phyloP scores from a whole-genome alignment of 129 eudicot species.

The Ambrosia trifida region DNA sequence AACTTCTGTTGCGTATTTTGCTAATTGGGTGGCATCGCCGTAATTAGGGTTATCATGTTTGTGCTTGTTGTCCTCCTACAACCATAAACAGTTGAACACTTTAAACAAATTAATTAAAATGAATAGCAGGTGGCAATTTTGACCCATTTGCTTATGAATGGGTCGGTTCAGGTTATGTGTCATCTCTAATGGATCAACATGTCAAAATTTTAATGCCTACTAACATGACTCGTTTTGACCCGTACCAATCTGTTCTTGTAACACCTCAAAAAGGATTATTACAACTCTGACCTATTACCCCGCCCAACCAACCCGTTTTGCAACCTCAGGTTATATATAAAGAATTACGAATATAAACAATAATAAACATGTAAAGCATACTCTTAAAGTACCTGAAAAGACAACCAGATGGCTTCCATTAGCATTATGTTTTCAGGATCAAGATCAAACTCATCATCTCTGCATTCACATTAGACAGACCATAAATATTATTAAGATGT shows the following conservation, averaged over 20 bases:
- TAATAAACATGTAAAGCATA: background rate
- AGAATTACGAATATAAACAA: background rate
- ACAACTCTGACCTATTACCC: too few species aligned
- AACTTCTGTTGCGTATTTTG: conserved; percentile 47
- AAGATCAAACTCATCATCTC: conserved; percentile 87
- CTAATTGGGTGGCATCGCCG: conserved; percentile 50
- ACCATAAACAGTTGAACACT: conserved; percentile 1
- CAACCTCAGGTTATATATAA: background rate
- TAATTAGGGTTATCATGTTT: conserved; percentile 32
- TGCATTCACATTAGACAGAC: conserved; percentile 35
- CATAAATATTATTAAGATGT: conserved; percentile 11
- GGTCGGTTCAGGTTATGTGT: too few species aligned
- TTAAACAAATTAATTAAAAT: background rate
- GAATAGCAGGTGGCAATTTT: background rate
- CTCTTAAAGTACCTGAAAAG: conserved; percentile 66
- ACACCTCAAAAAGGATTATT: too few species aligned
- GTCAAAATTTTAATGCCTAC: too few species aligned
- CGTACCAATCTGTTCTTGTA: too few species aligned
- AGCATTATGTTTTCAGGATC: conserved; percentile 98
- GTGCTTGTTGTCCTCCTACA: conserved; percentile 66
- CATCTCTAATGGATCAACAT: too few species aligned
- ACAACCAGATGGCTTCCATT: conserved; percentile 98
- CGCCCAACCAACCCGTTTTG: background rate
- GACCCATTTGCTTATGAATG: background rate
- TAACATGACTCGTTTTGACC: too few species aligned